Percentiles rank a stretch among this genome's conserved stretches.
Evolutionary conservation across 345 rosid genomes (phyloP).

Genomic region (Clausena lansium): DNA sequence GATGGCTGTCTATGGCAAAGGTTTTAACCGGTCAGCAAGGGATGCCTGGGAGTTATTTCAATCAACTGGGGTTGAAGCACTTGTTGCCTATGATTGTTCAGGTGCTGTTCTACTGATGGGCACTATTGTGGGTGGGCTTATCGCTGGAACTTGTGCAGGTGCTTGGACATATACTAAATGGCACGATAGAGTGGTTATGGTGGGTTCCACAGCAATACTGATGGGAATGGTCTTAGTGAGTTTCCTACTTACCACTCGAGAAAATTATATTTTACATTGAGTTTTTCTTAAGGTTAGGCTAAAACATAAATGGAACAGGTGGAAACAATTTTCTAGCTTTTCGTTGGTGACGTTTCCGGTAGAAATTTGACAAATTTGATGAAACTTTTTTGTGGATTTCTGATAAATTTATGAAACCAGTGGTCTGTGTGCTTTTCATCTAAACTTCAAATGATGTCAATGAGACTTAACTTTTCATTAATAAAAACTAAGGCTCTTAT

Average conservation of each 20-base stretch:
- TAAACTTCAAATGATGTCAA: not conserved
- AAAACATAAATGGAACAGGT: not conserved
- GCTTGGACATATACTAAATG: constrained; percentile 77
- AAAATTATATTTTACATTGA: not conserved
- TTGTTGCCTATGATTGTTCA: constrained; percentile 92
- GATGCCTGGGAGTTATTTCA: constrained; percentile 99
- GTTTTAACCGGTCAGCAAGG: constrained; percentile 89
- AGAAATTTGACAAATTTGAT: not conserved
- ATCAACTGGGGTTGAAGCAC: constrained; percentile 97
- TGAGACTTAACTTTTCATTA: not conserved
- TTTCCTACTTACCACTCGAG: constrained; percentile 4
- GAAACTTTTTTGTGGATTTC: not conserved
- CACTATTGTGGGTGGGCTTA: constrained; percentile 82
- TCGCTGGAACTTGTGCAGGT: constrained; percentile 83
- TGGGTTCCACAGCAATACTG: constrained; percentile 88
- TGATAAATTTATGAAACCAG: not conserved
- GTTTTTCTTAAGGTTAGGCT: not conserved
- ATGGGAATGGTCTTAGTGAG: constrained; percentile 97
- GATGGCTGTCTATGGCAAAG: constrained; percentile 93
- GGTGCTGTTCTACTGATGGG: constrained; percentile 96
- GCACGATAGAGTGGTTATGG: constrained; percentile 69
- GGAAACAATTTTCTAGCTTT: not conserved
- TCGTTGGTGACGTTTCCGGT: not conserved
- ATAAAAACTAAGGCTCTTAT: not conserved
- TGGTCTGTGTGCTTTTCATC: not conserved